Conservation (phyloP, 345 rosid genomes). For the Excoecaria agallocha region DNA sequence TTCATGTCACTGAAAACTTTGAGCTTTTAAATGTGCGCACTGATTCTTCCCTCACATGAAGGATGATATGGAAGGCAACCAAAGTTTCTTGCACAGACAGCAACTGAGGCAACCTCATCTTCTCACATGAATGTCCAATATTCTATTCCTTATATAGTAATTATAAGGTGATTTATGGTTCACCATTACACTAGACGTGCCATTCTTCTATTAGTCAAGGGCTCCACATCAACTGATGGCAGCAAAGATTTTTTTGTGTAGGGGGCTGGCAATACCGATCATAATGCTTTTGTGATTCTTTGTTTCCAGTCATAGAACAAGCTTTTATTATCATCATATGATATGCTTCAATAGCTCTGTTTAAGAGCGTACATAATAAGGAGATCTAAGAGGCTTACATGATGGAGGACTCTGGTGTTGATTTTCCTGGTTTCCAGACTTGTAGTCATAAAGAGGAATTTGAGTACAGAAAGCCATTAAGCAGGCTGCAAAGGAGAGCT, state of each 20-base stretch:
- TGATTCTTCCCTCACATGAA: constrained; percentile 60
- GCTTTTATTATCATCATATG: not conserved
- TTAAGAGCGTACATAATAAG: not conserved
- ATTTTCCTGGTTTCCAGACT: constrained; percentile 64
- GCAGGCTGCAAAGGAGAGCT: constrained; percentile 55
- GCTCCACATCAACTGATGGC: not conserved
- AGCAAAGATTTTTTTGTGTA: not conserved
- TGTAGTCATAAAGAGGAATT: constrained; percentile 48
- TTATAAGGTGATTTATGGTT: not conserved
- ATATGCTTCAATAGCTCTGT: not conserved
- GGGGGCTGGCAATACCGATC: not conserved
- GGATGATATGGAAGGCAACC: not conserved
- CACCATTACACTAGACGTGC: not conserved
- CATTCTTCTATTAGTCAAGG: not conserved
- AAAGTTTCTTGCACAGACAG: constrained; percentile 20
- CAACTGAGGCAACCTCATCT: constrained; percentile 23
- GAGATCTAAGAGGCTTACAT: constrained; percentile 7
- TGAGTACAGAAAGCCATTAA: constrained; percentile 46
- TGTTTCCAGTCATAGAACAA: not conserved
- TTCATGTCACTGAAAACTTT: constrained; percentile 39
- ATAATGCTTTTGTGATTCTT: constrained; percentile 3
- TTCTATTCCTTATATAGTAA: constrained; percentile 6
- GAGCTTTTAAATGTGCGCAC: constrained; percentile 35
- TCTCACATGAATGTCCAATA: constrained; percentile 23
- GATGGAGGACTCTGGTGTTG: constrained; percentile 47